phyloP scores from a whole-genome alignment of 2,329 filamentous ascomycete species.

The Claviceps cyperi region DNA sequence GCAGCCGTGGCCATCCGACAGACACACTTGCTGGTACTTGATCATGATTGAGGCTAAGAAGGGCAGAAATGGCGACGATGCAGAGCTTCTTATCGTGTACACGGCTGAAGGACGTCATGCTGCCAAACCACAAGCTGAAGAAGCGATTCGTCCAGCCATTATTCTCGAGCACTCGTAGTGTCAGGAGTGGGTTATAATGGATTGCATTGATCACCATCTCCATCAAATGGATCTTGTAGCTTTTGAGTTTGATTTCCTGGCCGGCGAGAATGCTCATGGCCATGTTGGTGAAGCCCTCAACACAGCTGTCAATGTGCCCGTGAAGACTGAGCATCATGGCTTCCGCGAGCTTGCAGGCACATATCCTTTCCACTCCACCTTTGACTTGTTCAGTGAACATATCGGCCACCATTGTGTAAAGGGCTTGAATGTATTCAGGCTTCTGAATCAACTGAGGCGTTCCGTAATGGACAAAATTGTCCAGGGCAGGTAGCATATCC shows the following conservation, averaged over 20 bases:
- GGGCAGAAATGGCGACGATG: constrained; percentile 79
- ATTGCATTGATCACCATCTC: constrained; percentile 98
- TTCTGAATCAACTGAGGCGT: constrained; percentile 67
- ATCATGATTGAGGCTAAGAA: constrained; percentile 64
- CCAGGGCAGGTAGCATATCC: constrained; percentile 94
- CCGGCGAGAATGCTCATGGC: constrained; percentile 70
- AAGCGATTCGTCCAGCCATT: constrained; percentile 98
- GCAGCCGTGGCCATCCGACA: constrained; percentile 82
- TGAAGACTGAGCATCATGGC: constrained; percentile 93
- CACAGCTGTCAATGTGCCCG: constrained; percentile 74
- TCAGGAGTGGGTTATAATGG: constrained; percentile 85
- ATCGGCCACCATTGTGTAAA: constrained; percentile 86
- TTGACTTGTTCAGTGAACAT: constrained; percentile 91
- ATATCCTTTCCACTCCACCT: constrained; percentile 86
- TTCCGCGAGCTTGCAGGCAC: constrained; percentile 93
- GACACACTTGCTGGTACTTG: constrained; percentile 87
- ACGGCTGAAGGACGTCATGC: constrained; percentile 80
- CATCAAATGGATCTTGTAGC: constrained; percentile 90
- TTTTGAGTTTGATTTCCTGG: constrained; percentile 74
- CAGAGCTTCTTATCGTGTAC: constrained; percentile 99
- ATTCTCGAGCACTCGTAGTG: constrained; percentile 74
- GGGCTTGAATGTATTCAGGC: constrained; percentile 70
- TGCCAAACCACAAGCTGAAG: constrained; percentile 96
- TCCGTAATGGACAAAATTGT: constrained; percentile 96
- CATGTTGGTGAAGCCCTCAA: constrained; percentile 77